Conservation (phyloP, 805 yeast genomes). For the Alloascoidea hylecoeti region DNA sequence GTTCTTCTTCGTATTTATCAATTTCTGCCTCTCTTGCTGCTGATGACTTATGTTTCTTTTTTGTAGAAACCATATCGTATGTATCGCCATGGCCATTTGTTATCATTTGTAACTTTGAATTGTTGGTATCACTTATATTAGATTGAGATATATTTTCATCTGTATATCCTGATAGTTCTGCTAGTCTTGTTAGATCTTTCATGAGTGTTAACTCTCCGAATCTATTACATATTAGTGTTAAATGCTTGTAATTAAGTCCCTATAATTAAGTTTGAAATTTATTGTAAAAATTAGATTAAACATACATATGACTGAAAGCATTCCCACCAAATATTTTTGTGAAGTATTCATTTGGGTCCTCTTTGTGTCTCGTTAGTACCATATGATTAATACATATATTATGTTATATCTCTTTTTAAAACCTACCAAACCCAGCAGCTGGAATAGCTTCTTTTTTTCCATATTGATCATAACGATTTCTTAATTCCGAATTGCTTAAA, state of each 20-base stretch:
- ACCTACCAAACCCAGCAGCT: constrained; percentile 42
- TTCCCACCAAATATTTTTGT: constrained; percentile 84
- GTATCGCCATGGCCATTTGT: constrained; percentile 6
- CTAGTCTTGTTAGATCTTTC: constrained; percentile 56
- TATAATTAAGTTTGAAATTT: constrained; percentile 7
- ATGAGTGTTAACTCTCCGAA: constrained; percentile 81
- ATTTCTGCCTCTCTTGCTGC: constrained; percentile 33
- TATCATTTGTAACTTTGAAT: constrained; percentile 5
- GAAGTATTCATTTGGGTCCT: constrained; percentile 81
- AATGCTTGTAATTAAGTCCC: no score
- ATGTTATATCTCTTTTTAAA: no score
- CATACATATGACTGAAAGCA: constrained; percentile 49
- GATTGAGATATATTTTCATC: constrained; percentile 4
- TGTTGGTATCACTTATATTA: constrained; percentile 6
- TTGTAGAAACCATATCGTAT: no score
- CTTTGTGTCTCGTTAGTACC: no score
- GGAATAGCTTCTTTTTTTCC: constrained; percentile 73
- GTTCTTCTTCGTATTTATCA: constrained; percentile 66
- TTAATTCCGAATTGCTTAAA: constrained; percentile 53
- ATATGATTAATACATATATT: not conserved
- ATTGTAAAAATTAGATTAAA: constrained; percentile 11
- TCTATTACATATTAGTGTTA: constrained; percentile 16
- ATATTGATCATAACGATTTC: constrained; percentile 66
- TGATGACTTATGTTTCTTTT: constrained; percentile 16
- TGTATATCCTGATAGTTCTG: constrained; percentile 23